phyloP scores from a whole-genome alignment of 2,329 filamentous ascomycete genomes.

The Trichoderma cornu-damae region DNA sequence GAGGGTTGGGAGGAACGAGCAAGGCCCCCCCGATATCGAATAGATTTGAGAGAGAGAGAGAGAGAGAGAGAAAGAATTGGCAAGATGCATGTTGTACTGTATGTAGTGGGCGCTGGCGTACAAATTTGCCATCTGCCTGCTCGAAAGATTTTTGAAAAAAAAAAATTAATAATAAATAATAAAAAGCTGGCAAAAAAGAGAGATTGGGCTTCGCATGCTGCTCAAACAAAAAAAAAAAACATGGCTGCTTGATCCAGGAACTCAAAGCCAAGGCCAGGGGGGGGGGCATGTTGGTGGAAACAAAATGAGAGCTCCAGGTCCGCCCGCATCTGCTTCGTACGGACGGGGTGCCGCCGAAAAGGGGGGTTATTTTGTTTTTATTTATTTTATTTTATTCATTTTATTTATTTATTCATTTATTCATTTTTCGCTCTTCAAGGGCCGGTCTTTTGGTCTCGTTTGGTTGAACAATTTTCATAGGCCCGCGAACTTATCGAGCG shows the following conservation, averaged over 20 bases:
- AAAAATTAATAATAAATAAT: not conserved
- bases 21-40: not conserved
- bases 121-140: no score
- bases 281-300: no score
- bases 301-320: not conserved
- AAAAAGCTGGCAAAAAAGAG: no score
- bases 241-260: not conserved
- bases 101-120: no score
- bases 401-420: no score
- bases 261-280: not conserved
- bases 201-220: not conserved
- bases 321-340: not conserved
- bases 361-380: no score
- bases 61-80: no score
- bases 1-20: not conserved
- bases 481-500: slow-evolving; percentile 10
- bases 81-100: no score
- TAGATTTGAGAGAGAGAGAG: not conserved
- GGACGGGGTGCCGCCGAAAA: not conserved
- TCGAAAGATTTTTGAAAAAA: no score
- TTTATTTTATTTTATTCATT: no score
- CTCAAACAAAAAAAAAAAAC: no score
- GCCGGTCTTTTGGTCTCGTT: not conserved
- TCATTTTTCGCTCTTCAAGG: not conserved
- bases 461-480: not conserved